Percentiles rank a stretch among this genome's conserved stretches.
Conservation (phyloP, 192 early-diverging fungal genomes). For the Entomortierella beljakovae region DNA sequence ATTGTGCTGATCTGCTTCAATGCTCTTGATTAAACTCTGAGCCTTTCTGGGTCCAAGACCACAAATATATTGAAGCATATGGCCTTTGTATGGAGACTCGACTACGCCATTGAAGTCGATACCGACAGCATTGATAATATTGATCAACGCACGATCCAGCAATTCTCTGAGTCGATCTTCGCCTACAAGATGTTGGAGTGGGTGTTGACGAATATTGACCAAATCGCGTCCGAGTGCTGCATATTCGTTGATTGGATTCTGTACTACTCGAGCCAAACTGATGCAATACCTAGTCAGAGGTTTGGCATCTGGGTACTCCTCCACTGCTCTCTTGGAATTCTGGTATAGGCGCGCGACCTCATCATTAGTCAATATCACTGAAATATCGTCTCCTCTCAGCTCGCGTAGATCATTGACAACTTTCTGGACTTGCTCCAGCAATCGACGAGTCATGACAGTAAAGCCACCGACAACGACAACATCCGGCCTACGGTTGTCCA, state of each 20-base stretch:
- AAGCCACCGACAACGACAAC: conserved; percentile 88
- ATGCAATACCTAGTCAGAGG: conserved; percentile 89
- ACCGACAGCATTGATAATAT: conserved; percentile 85
- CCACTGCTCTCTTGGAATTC: conserved; percentile 75
- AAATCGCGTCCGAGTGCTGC: conserved; percentile 76
- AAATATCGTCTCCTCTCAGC: conserved; percentile 57
- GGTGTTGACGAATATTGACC: conserved; percentile 78
- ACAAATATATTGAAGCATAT: conserved; percentile 88
- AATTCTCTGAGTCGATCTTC: conserved; percentile 72
- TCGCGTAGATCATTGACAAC: conserved; percentile 64
- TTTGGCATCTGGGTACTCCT: conserved; percentile 76
- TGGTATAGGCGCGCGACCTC: conserved; percentile 90
- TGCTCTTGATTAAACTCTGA: conserved; percentile 74
- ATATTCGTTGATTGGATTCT: conserved; percentile 86
- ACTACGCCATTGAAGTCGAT: conserved; percentile 92
- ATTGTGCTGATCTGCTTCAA: conserved; percentile 59
- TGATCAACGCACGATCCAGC: conserved; percentile 89
- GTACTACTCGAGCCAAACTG: conserved; percentile 82
- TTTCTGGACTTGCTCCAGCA: conserved; percentile 76
- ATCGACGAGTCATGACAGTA: conserved; percentile 76
- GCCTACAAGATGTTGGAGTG: conserved; percentile 74
- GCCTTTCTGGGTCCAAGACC: conserved; percentile 97
- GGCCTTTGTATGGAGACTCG: conserved; percentile 70
- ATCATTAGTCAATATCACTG: conserved; percentile 85
- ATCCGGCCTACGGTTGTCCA: conserved; percentile 73